Evolutionary conservation across 1,139 yeast species (phyloP).

Genomic region (Candida neerlandica): DNA sequence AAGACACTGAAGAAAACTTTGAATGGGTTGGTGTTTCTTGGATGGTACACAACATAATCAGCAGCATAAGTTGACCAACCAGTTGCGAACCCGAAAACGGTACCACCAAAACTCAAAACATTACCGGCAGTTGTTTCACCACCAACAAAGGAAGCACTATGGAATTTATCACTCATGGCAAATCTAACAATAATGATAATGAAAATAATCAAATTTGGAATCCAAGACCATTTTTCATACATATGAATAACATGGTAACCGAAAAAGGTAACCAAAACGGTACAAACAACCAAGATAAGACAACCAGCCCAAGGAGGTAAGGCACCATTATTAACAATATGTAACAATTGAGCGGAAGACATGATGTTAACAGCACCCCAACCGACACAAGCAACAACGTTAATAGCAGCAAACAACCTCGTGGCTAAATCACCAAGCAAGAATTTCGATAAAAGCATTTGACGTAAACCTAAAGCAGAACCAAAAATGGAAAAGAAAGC

Average conservation of each 20-base stretch:
- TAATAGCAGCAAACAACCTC: constrained; percentile 76
- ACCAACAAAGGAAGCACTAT: constrained; percentile 46
- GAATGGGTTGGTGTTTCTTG: constrained; percentile 54
- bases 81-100: constrained; percentile 86
- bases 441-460: constrained; percentile 79
- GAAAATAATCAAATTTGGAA: constrained; percentile 75
- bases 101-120: constrained; percentile 82
- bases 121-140: constrained; percentile 70
- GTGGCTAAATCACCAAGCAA: constrained; percentile 76
- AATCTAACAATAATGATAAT: constrained; percentile 78
- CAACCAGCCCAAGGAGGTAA: constrained; percentile 94
- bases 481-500: constrained; percentile 86
- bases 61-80: constrained; percentile 96
- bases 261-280: constrained; percentile 77
- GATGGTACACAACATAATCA: constrained; percentile 89
- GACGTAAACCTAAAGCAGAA: constrained; percentile 83
- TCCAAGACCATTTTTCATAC: constrained; percentile 88
- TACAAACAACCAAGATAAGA: constrained; percentile 65
- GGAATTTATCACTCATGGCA: constrained; percentile 64
- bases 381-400: constrained; percentile 86
- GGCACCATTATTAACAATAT: constrained; percentile 68
- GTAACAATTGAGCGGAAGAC: constrained; percentile 83
- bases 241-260: constrained; percentile 82
- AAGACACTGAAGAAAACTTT: constrained; percentile 67
- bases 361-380: constrained; percentile 95